Percentiles rank a stretch among this genome's conserved stretches.
Conservation (phyloP, 495 filamentous ascomycete species). For the Tuber umbilicatum region DNA sequence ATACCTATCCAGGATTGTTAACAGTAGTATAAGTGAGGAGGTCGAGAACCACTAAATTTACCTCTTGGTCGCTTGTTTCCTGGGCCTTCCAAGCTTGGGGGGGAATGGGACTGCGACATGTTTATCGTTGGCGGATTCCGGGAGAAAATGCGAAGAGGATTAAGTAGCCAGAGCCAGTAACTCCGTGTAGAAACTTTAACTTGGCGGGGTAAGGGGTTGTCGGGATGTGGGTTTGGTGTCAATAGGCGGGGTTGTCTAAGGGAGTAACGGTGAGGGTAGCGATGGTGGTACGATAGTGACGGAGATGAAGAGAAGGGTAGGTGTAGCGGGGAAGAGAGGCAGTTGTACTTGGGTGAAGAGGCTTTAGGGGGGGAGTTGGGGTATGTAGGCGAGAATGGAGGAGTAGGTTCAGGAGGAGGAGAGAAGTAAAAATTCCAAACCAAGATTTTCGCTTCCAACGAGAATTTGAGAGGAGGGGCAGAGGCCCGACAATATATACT, state of each 20-base stretch:
- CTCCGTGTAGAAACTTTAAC: not conserved
- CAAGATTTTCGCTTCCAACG: slow-evolving; percentile 1
- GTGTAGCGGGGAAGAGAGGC: not conserved
- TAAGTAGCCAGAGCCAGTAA: not conserved
- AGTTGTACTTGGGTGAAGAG: not conserved
- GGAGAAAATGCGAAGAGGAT: slow-evolving; percentile 15
- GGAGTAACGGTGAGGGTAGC: not conserved
- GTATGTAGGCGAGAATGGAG: not conserved
- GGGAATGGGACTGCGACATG: slow-evolving; percentile 35
- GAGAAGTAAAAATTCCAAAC: slow-evolving; percentile 2
- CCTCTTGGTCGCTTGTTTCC: slow-evolving; percentile 68
- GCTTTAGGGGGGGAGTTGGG: not conserved
- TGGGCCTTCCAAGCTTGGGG: slow-evolving; percentile 41
- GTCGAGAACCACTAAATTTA: slow-evolving; percentile 44
- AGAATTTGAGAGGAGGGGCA: slow-evolving; percentile 6
- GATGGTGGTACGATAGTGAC: not conserved
- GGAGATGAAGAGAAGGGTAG: not conserved
- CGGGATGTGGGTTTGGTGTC: not conserved
- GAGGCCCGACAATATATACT: not conserved
- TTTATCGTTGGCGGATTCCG: slow-evolving; percentile 11
- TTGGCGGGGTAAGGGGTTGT: not conserved
- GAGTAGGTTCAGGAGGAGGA: slow-evolving; percentile 1
- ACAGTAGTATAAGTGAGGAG: slow-evolving; percentile 13
- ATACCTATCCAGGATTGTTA: slow-evolving; percentile 57
- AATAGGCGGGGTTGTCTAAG: not conserved